Percentiles rank a stretch among this genome's conserved stretches.
These are phyloP conservation scores for Boletus vinaceobasis DNA, from an alignment of 768 basidiomycete species.

Conservation along the genomic window DNA sequence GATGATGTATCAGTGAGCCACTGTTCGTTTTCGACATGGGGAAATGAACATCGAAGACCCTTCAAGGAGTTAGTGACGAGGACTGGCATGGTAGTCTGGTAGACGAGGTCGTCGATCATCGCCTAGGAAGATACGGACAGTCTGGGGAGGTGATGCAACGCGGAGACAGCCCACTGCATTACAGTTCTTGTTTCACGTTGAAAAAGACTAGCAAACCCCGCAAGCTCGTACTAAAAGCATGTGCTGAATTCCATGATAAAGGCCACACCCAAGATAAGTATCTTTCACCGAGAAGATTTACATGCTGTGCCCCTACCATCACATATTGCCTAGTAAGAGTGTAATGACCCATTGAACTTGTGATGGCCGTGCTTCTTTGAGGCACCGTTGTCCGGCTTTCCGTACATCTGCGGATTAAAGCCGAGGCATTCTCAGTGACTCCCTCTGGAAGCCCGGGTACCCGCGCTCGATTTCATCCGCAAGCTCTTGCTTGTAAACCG, in stretches of 20 bases:
- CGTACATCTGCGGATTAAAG: not conserved
- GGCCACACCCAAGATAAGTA: conserved; percentile 23
- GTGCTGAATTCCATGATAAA: conserved; percentile 28
- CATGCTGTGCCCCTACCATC: too few species aligned
- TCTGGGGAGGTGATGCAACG: conserved; percentile 6
- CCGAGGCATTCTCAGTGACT: not conserved
- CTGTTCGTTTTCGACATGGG: conserved; percentile 5
- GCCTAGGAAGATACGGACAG: conserved; percentile 8
- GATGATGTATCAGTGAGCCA: conserved; percentile 26
- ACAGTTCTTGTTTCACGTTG: too few species aligned
- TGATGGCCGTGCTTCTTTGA: not conserved
- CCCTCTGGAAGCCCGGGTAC: conserved; percentile 13
- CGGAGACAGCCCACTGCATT: conserved; percentile 23
- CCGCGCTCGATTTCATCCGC: conserved; percentile 10
- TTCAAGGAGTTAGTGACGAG: too few species aligned
- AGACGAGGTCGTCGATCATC: conserved; percentile 30
- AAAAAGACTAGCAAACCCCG: conserved; percentile 33
- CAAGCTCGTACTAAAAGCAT: conserved; percentile 38
- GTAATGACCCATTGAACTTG: too few species aligned
- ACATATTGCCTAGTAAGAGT: not conserved
- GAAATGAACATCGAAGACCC: not conserved
- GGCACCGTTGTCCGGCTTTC: too few species aligned
- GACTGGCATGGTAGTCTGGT: conserved; percentile 24
- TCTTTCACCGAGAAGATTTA: too few species aligned
- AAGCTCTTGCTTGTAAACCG: conserved; percentile 5